Percentiles rank a stretch among this genome's conserved stretches.
These are phyloP conservation scores for Chlorella sp. DNA, from an alignment of 139 green algal species.

Conservation along the genomic window DNA sequence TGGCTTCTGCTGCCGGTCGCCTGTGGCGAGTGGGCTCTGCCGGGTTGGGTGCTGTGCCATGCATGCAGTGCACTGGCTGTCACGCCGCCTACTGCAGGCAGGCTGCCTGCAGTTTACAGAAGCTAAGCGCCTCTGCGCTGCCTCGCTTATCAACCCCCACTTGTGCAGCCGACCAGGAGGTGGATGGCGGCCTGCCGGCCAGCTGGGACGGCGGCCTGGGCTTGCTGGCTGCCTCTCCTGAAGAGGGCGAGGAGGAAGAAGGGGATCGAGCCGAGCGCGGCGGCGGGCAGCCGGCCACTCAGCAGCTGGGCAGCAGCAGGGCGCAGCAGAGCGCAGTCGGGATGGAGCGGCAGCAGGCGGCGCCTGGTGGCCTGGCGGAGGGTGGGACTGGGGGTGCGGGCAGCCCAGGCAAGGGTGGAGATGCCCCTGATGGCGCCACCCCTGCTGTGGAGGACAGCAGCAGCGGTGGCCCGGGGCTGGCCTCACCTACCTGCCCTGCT, in stretches of 20 bases:
- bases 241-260: background rate
- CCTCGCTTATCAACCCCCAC: background rate
- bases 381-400: no score
- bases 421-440: no score
- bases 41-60: no score
- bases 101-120: background rate
- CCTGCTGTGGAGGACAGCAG: no score
- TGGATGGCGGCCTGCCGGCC: background rate
- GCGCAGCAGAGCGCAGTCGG: no score
- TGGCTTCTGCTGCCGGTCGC: no score
- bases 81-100: background rate
- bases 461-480: background rate
- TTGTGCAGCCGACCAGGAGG: conserved; percentile 7
- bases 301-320: background rate
- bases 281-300: background rate
- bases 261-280: background rate
- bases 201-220: background rate
- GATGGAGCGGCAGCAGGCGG: background rate
- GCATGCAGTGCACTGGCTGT: background rate
- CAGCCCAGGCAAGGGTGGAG: no score
- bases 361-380: no score
- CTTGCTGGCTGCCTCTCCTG: background rate
- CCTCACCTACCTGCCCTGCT: background rate
- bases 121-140: background rate
- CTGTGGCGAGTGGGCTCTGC: no score